Base-by-base conservation (phyloP, 148 eudicot genomes). In the Nepenthes mirabilis region DNA sequence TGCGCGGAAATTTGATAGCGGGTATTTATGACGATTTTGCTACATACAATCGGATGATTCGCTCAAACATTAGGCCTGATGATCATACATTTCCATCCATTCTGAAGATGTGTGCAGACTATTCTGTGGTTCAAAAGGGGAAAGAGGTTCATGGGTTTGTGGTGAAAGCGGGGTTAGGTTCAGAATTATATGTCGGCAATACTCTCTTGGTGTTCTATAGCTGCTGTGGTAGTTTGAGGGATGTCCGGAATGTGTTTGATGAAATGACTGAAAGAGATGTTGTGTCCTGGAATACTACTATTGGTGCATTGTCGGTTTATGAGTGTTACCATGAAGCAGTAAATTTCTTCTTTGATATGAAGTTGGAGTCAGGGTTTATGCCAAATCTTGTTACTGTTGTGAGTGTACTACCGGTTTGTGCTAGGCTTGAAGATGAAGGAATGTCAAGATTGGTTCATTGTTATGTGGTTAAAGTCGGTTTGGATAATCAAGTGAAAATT, bases 231-330 rank as follows among this genome's bases (percentile, higher is more conserved):
- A 74, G 66, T 58, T 57, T 75, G 47, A 53, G 36, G 33, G 57
- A 64, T 65, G 86, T 65, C 8, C 56, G 36, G 47, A 72, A 71
- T 0, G 74, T 88, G 84, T 84, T 88, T 52, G 88, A 80, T 53
- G 88, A 77, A 80, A 84, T 88, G 91, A 45, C 74, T 34, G 80
- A 74, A 33, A 75, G 79, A 74, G 91, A 84, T 63, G 53, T 74
- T 56, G 82, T 88, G 45, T 76, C 91, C 1, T 88, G 96, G 96
- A 88, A 85, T 70, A 82, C 82, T 9, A 55, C 77, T 71, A 73
- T 88, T 7, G 80, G 82, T 51, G 87, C 68, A 43, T 76, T 73
- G 56, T 70, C 78, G 2, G 63, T 23, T 51, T 62, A 55, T 34
- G 80, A 74, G 64, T 66, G 62, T 34, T 54, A 14, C 7, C 36